phyloP scores from a whole-genome alignment of 2,329 filamentous ascomycete species.

The Aspergillus nomiae region DNA sequence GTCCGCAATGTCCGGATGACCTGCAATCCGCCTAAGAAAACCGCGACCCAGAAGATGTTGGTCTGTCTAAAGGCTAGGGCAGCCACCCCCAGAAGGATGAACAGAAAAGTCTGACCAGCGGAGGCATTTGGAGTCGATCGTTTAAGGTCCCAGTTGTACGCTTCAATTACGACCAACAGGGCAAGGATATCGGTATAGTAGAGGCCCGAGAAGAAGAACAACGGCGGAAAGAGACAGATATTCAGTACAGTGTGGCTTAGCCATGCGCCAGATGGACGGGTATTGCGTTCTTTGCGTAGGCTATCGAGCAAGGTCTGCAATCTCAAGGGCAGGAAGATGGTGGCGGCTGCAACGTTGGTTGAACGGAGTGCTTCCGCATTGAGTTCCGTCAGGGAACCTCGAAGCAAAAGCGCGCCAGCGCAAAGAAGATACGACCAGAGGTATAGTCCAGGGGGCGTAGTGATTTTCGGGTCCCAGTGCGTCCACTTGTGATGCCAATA shows the following conservation, averaged over 20 bases:
- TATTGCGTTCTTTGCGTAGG: slow-evolving; percentile 38
- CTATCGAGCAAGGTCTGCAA: slow-evolving; percentile 58
- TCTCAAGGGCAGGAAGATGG: slow-evolving; percentile 46
- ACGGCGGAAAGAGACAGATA: slow-evolving; percentile 77
- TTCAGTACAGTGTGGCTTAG: slow-evolving; percentile 64
- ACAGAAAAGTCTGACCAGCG: slow-evolving; percentile 30
- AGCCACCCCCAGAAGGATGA: slow-evolving; percentile 62
- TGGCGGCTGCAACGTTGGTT: slow-evolving; percentile 40
- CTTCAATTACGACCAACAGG: slow-evolving; percentile 70
- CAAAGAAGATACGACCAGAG: slow-evolving; percentile 53
- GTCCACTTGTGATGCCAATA: slow-evolving; percentile 76
- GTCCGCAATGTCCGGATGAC: slow-evolving; percentile 39
- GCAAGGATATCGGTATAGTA: slow-evolving; percentile 95
- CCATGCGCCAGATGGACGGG: slow-evolving; percentile 33
- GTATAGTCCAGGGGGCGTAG: slow-evolving; percentile 86
- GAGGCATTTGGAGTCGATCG: slow-evolving; percentile 27
- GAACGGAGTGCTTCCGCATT: slow-evolving; percentile 37
- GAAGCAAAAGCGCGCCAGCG: slow-evolving; percentile 24
- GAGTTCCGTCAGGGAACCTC: slow-evolving; percentile 34
- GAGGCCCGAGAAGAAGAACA: slow-evolving; percentile 94
- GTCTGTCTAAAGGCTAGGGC: slow-evolving; percentile 85
- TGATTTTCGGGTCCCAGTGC: slow-evolving; percentile 96
- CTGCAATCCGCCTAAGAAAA: slow-evolving; percentile 50
- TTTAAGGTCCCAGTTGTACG: slow-evolving; percentile 59
- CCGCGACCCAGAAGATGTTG: slow-evolving; percentile 89